Percentiles rank a stretch among this genome's conserved stretches.
Conservation (phyloP, 495 filamentous ascomycete genomes). For the Mycothermus thermophilus region DNA sequence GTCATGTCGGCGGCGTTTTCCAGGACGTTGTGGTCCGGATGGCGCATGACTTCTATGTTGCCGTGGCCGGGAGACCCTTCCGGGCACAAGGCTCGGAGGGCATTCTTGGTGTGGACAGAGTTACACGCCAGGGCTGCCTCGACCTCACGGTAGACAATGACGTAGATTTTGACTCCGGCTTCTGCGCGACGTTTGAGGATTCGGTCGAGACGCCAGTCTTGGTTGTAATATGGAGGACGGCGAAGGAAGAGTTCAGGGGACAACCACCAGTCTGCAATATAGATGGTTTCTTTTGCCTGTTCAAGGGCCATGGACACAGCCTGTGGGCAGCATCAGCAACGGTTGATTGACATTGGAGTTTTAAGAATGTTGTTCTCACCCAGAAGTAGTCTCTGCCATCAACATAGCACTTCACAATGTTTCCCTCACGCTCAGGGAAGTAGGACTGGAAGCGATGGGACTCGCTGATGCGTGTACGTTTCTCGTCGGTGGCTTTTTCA, state of each 20-base stretch:
- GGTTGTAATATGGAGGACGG: constrained; percentile 62
- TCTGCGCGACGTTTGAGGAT: constrained; percentile 79
- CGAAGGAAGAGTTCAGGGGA: constrained; percentile 86
- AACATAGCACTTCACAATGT: constrained; percentile 93
- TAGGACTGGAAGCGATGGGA: constrained; percentile 77
- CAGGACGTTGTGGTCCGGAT: constrained; percentile 90
- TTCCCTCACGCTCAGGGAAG: constrained; percentile 70
- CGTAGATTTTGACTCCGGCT: constrained; percentile 84
- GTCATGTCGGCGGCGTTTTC: constrained; percentile 95
- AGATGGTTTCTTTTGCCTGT: constrained; percentile 78
- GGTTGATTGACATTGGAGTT: neutral
- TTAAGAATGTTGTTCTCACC: too few species aligned
- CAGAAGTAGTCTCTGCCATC: constrained; percentile 89
- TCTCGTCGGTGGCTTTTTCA: constrained; percentile 69
- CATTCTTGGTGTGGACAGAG: constrained; percentile 83
- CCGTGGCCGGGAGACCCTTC: constrained; percentile 64
- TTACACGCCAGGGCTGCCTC: constrained; percentile 80
- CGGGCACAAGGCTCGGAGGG: constrained; percentile 65
- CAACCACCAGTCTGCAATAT: constrained; percentile 95
- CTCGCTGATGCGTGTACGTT: constrained; percentile 56
- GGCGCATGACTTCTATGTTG: constrained; percentile 81
- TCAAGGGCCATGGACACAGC: constrained; percentile 80
- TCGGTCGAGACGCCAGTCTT: constrained; percentile 81
- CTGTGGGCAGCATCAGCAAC: constrained; percentile 5
- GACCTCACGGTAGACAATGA: constrained; percentile 88